phyloP scores from a whole-genome alignment of 805 yeast genomes.

The Lachancea lanzarotensis region DNA sequence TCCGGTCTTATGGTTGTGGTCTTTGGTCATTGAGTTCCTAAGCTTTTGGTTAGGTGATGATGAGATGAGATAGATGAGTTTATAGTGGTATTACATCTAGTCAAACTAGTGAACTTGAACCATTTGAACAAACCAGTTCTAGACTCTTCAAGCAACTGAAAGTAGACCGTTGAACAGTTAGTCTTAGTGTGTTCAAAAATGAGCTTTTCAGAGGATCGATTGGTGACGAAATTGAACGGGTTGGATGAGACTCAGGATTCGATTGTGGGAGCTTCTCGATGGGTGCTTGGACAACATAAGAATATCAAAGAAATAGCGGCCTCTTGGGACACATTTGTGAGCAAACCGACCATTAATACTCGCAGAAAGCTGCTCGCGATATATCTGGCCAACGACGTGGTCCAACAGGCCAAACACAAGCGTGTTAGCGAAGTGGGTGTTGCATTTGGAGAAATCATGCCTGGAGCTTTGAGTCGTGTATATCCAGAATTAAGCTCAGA shows the following conservation, averaged over 20 bases:
- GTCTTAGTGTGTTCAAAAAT: constrained; percentile 12
- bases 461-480: constrained; percentile 32
- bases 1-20: not conserved
- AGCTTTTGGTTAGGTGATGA: too few species aligned
- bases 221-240: constrained; percentile 19
- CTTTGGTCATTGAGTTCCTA: too few species aligned
- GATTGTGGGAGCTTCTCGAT: constrained; percentile 29
- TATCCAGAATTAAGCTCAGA: constrained; percentile 35
- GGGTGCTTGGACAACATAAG: constrained; percentile 27
- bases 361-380: constrained; percentile 28
- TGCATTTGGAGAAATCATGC: constrained; percentile 24
- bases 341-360: constrained; percentile 20
- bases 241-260: constrained; percentile 33
- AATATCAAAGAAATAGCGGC: constrained; percentile 23
- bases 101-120: too few species aligned
- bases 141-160: too few species aligned
- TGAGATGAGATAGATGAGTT: too few species aligned
- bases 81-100: too few species aligned
- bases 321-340: constrained; percentile 25
- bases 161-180: too few species aligned
- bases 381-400: constrained; percentile 31
- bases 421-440: constrained; percentile 27
- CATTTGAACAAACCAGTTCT: too few species aligned
- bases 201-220: constrained; percentile 28
- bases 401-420: constrained; percentile 30